phyloP scores from a whole-genome alignment of 805 yeast genomes.

The Wickerhamomyces bovis region DNA sequence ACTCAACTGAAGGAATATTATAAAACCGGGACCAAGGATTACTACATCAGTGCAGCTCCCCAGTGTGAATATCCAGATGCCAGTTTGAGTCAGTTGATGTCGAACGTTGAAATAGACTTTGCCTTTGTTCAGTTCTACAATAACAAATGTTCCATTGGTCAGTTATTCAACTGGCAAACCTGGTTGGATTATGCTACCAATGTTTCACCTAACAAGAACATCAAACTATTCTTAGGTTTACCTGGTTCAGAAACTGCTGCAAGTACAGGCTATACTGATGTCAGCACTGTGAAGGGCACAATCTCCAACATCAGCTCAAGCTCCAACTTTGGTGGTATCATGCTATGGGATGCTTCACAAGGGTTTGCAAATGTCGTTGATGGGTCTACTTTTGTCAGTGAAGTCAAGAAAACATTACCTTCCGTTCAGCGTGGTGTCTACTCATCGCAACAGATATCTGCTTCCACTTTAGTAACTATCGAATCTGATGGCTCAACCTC shows the following conservation, averaged over 20 bases:
- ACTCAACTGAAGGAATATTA: constrained; percentile 46
- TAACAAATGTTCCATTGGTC: constrained; percentile 61
- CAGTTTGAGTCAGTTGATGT: constrained; percentile 51
- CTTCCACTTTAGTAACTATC: background rate
- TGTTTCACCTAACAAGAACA: constrained; percentile 59
- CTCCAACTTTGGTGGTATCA: constrained; percentile 78
- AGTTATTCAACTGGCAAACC: constrained; percentile 59
- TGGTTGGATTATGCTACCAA: constrained; percentile 62
- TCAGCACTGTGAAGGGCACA: constrained; percentile 32
- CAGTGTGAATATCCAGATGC: constrained; percentile 89
- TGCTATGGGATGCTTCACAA: constrained; percentile 90
- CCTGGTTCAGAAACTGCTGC: constrained; percentile 64
- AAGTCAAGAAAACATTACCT: background rate
- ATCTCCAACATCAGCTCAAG: constrained; percentile 70
- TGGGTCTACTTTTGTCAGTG: constrained; percentile 36
- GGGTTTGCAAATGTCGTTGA: constrained; percentile 43
- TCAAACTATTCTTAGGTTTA: constrained; percentile 68
- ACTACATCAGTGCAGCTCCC: constrained; percentile 84
- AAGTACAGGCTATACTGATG: constrained; percentile 51
- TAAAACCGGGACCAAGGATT: constrained; percentile 49
- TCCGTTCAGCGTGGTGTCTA: background rate
- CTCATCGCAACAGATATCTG: background rate
- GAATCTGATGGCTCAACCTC: background rate
- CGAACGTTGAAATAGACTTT: constrained; percentile 62
- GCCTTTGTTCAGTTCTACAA: constrained; percentile 88